Conservation (phyloP, 352 stramenopile genomes). For the Thalassiosira livingstoniorum region DNA sequence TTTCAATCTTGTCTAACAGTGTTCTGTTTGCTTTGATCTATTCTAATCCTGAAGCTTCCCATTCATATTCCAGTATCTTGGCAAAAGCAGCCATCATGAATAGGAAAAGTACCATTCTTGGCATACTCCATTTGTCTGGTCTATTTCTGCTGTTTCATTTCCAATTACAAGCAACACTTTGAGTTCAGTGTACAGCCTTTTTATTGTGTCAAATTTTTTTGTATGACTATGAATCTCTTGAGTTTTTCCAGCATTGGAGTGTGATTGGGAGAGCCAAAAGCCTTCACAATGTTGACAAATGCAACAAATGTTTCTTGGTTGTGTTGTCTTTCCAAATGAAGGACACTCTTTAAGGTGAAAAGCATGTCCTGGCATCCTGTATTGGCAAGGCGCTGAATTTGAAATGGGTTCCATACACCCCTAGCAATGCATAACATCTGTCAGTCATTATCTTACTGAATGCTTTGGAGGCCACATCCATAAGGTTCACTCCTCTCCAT, state of each 20-base stretch:
- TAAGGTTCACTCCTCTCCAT: conserved; percentile 23
- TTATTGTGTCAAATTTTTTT: conserved; percentile 11
- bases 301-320: conserved; percentile 8
- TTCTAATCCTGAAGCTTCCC: conserved; percentile 6
- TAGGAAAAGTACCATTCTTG: conserved; percentile 25
- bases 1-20: neutral
- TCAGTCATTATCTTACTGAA: conserved; percentile 5
- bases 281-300: conserved; percentile 35
- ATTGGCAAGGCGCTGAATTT: neutral
- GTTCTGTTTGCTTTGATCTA: neutral
- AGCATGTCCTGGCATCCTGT: conserved; percentile 22
- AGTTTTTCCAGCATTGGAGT: conserved; percentile 10
- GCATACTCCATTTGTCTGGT: conserved; percentile 13
- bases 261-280: conserved; percentile 34
- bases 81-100: conserved; percentile 36
- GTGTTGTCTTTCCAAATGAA: conserved; percentile 6
- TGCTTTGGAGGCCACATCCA: conserved; percentile 29
- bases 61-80: conserved; percentile 16
- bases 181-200: conserved; percentile 16
- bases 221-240: conserved; percentile 15
- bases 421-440: conserved; percentile 22
- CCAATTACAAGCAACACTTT: conserved; percentile 10
- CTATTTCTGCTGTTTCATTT: conserved; percentile 9
- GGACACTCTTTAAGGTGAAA: conserved; percentile 4
- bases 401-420: conserved; percentile 11